These are phyloP conservation scores for Aspergillus pseudonomiae DNA, from an alignment of 2,329 filamentous ascomycete genomes.

Conservation along the genomic window DNA sequence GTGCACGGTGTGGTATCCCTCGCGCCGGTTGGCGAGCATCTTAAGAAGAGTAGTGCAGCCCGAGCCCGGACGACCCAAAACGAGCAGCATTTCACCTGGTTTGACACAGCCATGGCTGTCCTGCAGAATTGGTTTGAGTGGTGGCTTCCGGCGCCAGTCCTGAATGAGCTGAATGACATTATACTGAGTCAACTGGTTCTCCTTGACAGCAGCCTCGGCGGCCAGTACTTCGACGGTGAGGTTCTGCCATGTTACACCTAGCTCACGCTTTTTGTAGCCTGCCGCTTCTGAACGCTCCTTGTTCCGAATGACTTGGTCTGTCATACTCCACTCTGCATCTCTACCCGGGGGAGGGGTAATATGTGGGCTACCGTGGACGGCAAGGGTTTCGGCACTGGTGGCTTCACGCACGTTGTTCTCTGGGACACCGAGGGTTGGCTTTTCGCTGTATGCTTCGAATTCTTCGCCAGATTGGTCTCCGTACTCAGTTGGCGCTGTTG, in stretches of 20 bases:
- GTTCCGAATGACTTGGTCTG: conserved; percentile 48
- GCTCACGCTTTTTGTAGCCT: conserved; percentile 50
- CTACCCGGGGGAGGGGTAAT: conserved; percentile 25
- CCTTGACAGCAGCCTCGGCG: conserved; percentile 63
- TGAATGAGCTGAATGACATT: conserved; percentile 55
- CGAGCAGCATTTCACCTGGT: conserved; percentile 72
- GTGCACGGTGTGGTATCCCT: conserved; percentile 59
- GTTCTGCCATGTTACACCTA: conserved; percentile 58
- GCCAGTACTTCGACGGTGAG: conserved; percentile 65
- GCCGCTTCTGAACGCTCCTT: conserved; percentile 48
- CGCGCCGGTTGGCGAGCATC: conserved; percentile 65
- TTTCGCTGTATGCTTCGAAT: neutral
- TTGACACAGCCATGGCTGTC: conserved; percentile 68
- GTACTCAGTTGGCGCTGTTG: neutral
- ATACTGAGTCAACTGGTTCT: conserved; percentile 63
- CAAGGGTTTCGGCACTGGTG: conserved; percentile 26
- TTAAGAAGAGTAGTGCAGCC: conserved; percentile 73
- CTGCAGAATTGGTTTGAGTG: conserved; percentile 65
- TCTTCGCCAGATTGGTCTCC: neutral
- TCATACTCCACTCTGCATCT: conserved; percentile 50
- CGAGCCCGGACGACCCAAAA: conserved; percentile 67
- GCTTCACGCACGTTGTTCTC: conserved; percentile 24
- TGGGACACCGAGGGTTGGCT: conserved; percentile 15
- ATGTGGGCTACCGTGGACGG: conserved; percentile 8
- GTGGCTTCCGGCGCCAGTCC: conserved; percentile 57